Evolutionary conservation across 176 grass and related monocot genomes (phyloP), one percentile per base, ranked within the genome.

Genomic region (Melocanna baccifera): DNA sequence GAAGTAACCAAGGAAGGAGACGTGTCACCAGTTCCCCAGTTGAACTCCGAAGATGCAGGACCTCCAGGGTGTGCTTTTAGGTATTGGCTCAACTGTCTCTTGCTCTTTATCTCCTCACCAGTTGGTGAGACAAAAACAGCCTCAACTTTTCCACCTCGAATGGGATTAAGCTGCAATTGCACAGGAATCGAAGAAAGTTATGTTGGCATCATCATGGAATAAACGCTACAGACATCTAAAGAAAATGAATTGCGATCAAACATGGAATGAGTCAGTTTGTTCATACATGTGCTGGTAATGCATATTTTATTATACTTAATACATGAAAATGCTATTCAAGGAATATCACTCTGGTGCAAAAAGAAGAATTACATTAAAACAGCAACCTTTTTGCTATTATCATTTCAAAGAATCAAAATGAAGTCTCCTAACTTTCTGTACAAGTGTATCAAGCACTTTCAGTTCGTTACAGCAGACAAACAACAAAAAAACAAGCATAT

Each of bases 91-190:
- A 98, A 80, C 29, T 91, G 92, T 69, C 81, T 89, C 80, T 94
- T 98, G 61, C 57, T 94, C 81, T 98, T 98, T 40, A 98, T 91
- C 80, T 98, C 91, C 85, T 98, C 95, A 15, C 87, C 95, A 78
- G 84, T 88, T 55, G 92, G 91, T 23, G 95, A 68, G 39, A 94
- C 63, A 85, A 93, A 97, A 85, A 90, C 39, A 70, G 91, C 88
- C 84, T 94, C 92, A 77, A 86, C 80, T 52, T 84, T 89, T 83
- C 91, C 92, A 85, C 37, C 67, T 68, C 90, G 69, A 37, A 68
- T 75, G 73, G 87, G 81, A 26, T 34, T 81, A 81, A 91, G 75
- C 92, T 94, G 81, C 47, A 61, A 81, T 65, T 62, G 19, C 53
- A 81, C 14, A 87, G 25, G 52, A 62, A 74, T 22, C 39, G 58